Conservation (phyloP, 2,329 filamentous ascomycete species). For the Fusarium redolens region DNA sequence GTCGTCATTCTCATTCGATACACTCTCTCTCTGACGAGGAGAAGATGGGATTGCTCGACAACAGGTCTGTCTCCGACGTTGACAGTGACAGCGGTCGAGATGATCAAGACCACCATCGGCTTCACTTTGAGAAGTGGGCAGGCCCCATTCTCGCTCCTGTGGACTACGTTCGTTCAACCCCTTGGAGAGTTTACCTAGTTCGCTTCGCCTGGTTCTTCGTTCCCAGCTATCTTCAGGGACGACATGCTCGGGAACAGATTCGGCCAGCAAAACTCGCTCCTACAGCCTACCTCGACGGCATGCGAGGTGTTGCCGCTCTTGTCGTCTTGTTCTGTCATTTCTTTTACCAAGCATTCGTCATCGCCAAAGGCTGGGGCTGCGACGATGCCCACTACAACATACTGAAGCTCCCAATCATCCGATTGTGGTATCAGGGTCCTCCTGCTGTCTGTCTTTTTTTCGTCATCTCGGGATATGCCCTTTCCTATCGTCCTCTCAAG, state of each 20-base stretch:
- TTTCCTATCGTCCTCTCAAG: slow-evolving; percentile 65
- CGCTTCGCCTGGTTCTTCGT: slow-evolving; percentile 59
- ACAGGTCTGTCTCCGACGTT: slow-evolving; percentile 55
- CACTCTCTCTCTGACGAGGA: slow-evolving; percentile 56
- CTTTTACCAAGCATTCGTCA: slow-evolving; percentile 63
- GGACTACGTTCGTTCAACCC: slow-evolving; percentile 47
- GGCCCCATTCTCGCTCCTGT: slow-evolving; percentile 46
- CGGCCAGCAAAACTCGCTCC: slow-evolving; percentile 58
- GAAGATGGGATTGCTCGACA: slow-evolving; percentile 58
- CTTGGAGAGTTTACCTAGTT: slow-evolving; percentile 53
- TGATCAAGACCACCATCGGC: slow-evolving; percentile 52
- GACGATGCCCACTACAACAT: slow-evolving; percentile 57
- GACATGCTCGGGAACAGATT: slow-evolving; percentile 55
- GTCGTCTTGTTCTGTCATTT: slow-evolving; percentile 69
- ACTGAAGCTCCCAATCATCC: slow-evolving; percentile 64
- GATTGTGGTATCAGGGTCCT: slow-evolving; percentile 65
- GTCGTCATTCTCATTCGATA: slow-evolving; percentile 50
- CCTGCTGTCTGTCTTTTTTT: slow-evolving; percentile 71
- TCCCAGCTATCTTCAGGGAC: slow-evolving; percentile 64
- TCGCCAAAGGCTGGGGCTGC: slow-evolving; percentile 63
- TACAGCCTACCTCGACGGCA: slow-evolving; percentile 68
- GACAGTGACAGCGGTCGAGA: slow-evolving; percentile 56
- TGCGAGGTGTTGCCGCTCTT: slow-evolving; percentile 66
- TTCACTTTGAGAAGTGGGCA: slow-evolving; percentile 49
- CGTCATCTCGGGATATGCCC: slow-evolving; percentile 70